Evolutionary conservation across 2,329 filamentous ascomycete species (phyloP).

Genomic region (Neofusicoccum sp.): DNA sequence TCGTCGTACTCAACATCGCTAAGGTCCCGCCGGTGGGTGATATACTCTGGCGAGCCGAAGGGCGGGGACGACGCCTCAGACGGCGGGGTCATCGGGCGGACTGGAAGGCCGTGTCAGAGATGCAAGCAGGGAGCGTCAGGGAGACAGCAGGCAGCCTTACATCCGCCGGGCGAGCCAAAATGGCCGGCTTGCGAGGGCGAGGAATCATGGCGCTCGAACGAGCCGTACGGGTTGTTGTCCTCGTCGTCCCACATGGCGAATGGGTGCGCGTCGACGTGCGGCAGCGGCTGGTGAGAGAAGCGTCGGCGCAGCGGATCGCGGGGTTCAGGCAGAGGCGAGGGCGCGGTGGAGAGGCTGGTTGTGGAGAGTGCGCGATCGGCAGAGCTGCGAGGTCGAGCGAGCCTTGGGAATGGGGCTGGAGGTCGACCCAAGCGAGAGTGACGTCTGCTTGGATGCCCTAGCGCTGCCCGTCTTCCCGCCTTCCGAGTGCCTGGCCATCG

Average conservation of each 20-base stretch:
- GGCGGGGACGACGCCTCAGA: conserved; percentile 71
- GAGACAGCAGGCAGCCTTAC: conserved; percentile 29
- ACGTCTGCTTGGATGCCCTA: conserved; percentile 17
- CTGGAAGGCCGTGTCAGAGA: not conserved
- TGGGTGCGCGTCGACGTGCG: not conserved
- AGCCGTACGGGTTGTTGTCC: conserved; percentile 96
- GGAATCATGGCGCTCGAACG: conserved; percentile 84
- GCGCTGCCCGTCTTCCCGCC: not conserved
- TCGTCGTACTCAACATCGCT: conserved; percentile 60
- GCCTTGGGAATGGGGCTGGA: conserved; percentile 18
- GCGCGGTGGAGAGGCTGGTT: conserved; percentile 8
- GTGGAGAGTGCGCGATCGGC: conserved; percentile 8
- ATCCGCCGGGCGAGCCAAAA: conserved; percentile 38
- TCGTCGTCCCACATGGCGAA: conserved; percentile 93
- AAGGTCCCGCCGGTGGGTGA: conserved; percentile 52
- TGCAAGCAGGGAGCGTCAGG: not conserved
- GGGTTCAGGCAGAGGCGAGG: not conserved
- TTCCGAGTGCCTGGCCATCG: not conserved
- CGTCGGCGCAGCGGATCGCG: not conserved
- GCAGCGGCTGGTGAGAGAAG: not conserved
- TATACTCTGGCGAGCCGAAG: conserved; percentile 56
- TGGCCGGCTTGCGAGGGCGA: conserved; percentile 61
- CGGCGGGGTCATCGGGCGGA: conserved; percentile 56
- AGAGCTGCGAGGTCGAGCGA: conserved; percentile 13
- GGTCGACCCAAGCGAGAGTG: conserved; percentile 16